phyloP scores from a whole-genome alignment of 192 early-diverging fungal species.

The Umbelopsis ramanniana region DNA sequence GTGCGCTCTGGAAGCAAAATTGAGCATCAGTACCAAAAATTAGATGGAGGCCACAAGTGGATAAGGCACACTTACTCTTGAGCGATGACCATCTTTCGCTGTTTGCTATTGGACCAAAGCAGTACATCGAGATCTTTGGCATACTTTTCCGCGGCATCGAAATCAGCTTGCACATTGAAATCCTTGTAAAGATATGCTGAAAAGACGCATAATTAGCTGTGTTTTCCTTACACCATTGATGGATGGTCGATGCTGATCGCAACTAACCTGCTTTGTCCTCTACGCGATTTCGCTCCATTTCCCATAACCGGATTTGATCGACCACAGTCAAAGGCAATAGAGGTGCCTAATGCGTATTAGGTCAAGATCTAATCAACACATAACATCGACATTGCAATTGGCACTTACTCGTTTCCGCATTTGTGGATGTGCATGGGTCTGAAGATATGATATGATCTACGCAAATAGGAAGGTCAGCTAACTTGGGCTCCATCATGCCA shows the following conservation, averaged over 20 bases:
- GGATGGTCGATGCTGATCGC: background rate
- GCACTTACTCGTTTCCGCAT: constrained; percentile 73
- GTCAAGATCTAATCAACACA: background rate
- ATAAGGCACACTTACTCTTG: constrained; percentile 49
- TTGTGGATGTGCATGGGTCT: constrained; percentile 89
- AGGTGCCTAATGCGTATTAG: constrained; percentile 49
- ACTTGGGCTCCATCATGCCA: background rate
- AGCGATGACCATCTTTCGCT: constrained; percentile 74
- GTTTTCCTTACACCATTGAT: background rate
- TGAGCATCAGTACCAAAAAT: background rate
- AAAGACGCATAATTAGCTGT: constrained; percentile 1
- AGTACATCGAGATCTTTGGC: constrained; percentile 77
- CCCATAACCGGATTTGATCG: constrained; percentile 97
- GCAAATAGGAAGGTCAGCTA: background rate
- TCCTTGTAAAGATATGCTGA: constrained; percentile 74
- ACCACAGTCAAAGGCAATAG: constrained; percentile 90
- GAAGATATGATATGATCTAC: constrained; percentile 88
- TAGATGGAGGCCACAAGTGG: too few species aligned
- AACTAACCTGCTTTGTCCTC: constrained; percentile 45
- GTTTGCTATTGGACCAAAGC: constrained; percentile 76
- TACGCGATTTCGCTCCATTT: constrained; percentile 90
- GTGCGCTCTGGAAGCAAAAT: constrained; percentile 32
- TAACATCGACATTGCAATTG: background rate
- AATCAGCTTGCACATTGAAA: constrained; percentile 74
- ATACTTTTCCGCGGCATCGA: constrained; percentile 74